A percentile compares a stretch with the other conserved stretches of the same genome.
Evolutionary conservation across 2,329 filamentous ascomycete species (phyloP).

Genomic region (Fonsecaea monophora): DNA sequence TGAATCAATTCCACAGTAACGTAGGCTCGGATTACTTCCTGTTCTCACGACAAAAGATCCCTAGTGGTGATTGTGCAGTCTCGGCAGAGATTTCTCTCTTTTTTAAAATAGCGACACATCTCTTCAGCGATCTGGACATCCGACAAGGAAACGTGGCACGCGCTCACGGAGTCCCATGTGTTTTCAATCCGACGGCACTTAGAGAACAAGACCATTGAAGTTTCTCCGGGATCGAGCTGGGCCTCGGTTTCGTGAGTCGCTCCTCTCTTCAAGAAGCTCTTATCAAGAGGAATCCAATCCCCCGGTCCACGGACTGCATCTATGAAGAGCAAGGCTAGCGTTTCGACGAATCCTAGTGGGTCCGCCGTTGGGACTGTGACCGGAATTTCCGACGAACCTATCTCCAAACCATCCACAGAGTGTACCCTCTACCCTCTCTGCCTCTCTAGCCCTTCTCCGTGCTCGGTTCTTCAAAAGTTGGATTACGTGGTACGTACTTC

Average conservation of each 20-base stretch:
- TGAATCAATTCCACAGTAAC: neutral
- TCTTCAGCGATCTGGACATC: neutral
- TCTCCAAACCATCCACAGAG: too few relatives aligned
- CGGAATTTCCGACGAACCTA: neutral
- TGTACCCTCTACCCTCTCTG: too few relatives aligned
- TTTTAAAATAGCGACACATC: neutral
- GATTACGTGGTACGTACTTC: neutral
- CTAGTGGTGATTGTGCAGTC: neutral
- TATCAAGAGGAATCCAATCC: neutral
- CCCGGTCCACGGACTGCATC: neutral
- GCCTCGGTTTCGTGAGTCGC: neutral
- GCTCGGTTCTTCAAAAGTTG: neutral
- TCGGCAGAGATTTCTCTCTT: neutral
- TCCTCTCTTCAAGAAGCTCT: neutral
- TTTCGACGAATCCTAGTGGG: neutral
- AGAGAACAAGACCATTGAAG: neutral
- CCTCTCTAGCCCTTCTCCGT: neutral
- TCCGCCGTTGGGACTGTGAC: neutral
- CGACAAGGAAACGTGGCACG: neutral
- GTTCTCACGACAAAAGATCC: neutral
- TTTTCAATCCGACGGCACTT: neutral
- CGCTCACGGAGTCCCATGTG: neutral
- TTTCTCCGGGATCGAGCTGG: neutral
- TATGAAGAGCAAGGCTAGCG: neutral
- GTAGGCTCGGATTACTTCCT: neutral